Conservation (phyloP, 139 green algal species). For the Helicosporidium sp. region DNA sequence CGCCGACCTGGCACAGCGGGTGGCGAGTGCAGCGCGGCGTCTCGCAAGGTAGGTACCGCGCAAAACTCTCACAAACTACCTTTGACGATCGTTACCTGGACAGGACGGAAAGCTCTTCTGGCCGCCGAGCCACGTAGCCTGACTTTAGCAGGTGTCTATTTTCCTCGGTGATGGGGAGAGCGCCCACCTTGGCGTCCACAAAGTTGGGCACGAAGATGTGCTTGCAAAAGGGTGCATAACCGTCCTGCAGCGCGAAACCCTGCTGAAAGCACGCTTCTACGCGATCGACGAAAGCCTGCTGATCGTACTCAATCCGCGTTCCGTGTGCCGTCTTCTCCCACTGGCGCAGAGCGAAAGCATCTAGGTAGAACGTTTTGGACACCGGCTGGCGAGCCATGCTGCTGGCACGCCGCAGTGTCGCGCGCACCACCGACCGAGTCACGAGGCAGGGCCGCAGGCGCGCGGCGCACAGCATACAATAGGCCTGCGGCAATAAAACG, state of each 20-base stretch:
- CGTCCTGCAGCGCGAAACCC: constrained; percentile 38
- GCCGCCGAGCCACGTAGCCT: constrained; percentile 47
- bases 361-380: constrained; percentile 67
- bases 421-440: too few species aligned
- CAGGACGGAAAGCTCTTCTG: constrained; percentile 71
- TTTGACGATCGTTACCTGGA: too few species aligned
- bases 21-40: too few species aligned
- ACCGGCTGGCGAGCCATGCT: too few species aligned
- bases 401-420: too few species aligned
- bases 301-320: constrained; percentile 32
- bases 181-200: constrained; percentile 32
- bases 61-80: too few species aligned
- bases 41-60: too few species aligned
- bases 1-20: constrained; percentile 8
- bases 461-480: too few species aligned
- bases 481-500: too few species aligned
- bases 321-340: constrained; percentile 58
- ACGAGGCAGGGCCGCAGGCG: too few species aligned
- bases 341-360: constrained; percentile 60
- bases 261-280: constrained; percentile 32
- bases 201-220: constrained; percentile 85
- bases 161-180: constrained; percentile 46
- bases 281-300: constrained; percentile 42
- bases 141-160: constrained; percentile 50
- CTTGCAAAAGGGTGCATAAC: constrained; percentile 91